Percentiles rank a stretch among this genome's conserved stretches.
Evolutionary conservation across 2,329 filamentous ascomycete species (phyloP).

Genomic region (Xylariaceae sp.): DNA sequence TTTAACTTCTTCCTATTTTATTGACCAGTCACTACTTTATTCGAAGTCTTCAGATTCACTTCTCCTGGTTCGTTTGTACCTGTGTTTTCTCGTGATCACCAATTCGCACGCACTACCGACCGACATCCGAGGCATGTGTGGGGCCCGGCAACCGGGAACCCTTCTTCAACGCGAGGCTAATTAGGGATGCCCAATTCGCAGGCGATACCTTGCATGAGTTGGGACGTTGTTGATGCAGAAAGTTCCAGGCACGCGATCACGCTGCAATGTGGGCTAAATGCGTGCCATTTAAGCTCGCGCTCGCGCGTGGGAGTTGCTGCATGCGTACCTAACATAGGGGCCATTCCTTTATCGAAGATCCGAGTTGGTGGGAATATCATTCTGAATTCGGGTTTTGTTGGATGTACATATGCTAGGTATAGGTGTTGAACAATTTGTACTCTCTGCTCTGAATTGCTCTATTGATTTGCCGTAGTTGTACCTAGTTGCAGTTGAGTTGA

Average conservation of each 20-base stretch:
- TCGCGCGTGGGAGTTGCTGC: too few species aligned
- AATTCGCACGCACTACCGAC: not conserved
- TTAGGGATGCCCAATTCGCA: not conserved
- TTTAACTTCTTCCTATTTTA: slow-evolving; percentile 6
- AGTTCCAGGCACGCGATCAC: not conserved
- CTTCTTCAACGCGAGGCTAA: not conserved
- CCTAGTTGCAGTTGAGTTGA: too few species aligned
- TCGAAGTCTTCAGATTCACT: not conserved
- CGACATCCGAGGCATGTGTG: not conserved
- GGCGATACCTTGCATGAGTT: not conserved
- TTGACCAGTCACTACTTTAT: slow-evolving; percentile 10
- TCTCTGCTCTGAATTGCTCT: too few species aligned
- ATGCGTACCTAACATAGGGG: too few species aligned
- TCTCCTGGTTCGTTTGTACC: not conserved
- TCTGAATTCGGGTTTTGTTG: too few species aligned
- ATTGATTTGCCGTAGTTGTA: too few species aligned
- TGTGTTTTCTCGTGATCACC: not conserved
- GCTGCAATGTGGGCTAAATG: not conserved
- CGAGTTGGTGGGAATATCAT: too few species aligned
- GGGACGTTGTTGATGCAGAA: not conserved
- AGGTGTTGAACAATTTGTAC: too few species aligned
- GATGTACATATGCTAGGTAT: too few species aligned
- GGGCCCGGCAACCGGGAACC: not conserved
- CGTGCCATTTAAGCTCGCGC: not conserved
- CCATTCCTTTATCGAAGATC: slow-evolving; percentile 2